Evolutionary conservation across 2,329 filamentous ascomycete genomes (phyloP), one percentile per base, ranked within the genome.

Genomic region (Byssothecium circinans): DNA sequence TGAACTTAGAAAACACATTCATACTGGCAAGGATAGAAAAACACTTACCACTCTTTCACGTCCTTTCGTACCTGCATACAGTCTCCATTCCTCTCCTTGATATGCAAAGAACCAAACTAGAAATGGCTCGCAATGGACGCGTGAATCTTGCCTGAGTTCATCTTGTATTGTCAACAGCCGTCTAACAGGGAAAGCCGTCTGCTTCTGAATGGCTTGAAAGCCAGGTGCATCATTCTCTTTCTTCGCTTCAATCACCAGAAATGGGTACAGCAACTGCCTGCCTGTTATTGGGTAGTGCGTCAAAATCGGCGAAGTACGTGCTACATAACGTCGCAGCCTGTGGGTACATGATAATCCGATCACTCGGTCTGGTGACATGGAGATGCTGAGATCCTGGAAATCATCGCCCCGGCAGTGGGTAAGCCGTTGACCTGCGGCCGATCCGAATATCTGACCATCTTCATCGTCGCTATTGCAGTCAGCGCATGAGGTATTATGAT

Each of bases 71-170:
- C 33, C 52, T 2, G 48, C 50, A 45, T 54, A 45, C 17, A 60
- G 37, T 4, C 54, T 45, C 56, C 56, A 60, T 41, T 47, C 35
- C 20, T 60, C 54, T 14, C 54, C 54, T 23, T 51, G 52, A 30
- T 57, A 49, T 1, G 50, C 52, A 37, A 60, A 53, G 14, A 60
- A 57, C 56, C 54, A 60, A 11, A 60, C 52, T 25, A 57, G 43
- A 18, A 39, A 45, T 10, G 50, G 48, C 41, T 57, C 56, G 15
- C 15, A n/a, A 25, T 19, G 5, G 3, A 22, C 8, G 18, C 20
- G 15, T 15, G 15, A 8, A 11, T 4, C 18, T 20, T 32, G 23
- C 15, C 29, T 20, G 3, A 58, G 17, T 4, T 49, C 34, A 33
- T 49, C 12, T 36, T 58, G 57, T 20, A 47, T 43, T 23, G 47